Conservation (phyloP, 106 monocot species). For the Dendrobium catenatum region DNA sequence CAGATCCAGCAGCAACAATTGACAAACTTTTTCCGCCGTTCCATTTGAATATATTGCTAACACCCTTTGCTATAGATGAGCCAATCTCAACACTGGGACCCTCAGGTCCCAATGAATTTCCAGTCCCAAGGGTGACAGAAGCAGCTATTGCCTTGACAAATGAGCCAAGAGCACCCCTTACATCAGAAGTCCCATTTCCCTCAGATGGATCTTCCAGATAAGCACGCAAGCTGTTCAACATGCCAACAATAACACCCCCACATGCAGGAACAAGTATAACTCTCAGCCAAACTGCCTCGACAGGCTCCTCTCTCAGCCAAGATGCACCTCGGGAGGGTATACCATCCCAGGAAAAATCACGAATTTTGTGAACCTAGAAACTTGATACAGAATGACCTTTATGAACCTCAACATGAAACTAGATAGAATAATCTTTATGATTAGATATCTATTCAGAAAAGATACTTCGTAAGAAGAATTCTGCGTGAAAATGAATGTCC, state of each 20-base stretch:
- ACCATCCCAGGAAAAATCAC: conserved; percentile 88
- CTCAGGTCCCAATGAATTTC: conserved; percentile 90
- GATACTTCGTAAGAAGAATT: not conserved
- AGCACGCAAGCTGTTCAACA: conserved; percentile 47
- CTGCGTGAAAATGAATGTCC: not conserved
- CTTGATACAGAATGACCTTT: conserved; percentile 1
- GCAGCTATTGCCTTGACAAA: conserved; percentile 76
- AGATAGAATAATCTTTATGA: not conserved
- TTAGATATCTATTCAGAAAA: not conserved
- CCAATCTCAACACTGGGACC: conserved; percentile 94
- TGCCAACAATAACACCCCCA: conserved; percentile 68
- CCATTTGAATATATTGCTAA: conserved; percentile 48
- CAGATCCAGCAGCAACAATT: conserved; percentile 86
- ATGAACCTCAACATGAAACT: not conserved
- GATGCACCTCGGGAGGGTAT: conserved; percentile 75
- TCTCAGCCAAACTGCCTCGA: conserved; percentile 70
- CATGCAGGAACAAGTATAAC: conserved; percentile 63
- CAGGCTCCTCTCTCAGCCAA: conserved; percentile 83
- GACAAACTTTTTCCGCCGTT: conserved; percentile 49
- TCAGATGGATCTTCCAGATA: conserved; percentile 26
- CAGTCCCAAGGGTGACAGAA: conserved; percentile 85
- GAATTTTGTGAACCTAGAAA: conserved; percentile 73
- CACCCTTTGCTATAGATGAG: conserved; percentile 80
- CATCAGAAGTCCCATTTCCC: conserved; percentile 9
- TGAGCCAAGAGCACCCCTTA: conserved; percentile 35